Base-by-base conservation (phyloP, 208 protist species). In the Phytomonas francai region DNA sequence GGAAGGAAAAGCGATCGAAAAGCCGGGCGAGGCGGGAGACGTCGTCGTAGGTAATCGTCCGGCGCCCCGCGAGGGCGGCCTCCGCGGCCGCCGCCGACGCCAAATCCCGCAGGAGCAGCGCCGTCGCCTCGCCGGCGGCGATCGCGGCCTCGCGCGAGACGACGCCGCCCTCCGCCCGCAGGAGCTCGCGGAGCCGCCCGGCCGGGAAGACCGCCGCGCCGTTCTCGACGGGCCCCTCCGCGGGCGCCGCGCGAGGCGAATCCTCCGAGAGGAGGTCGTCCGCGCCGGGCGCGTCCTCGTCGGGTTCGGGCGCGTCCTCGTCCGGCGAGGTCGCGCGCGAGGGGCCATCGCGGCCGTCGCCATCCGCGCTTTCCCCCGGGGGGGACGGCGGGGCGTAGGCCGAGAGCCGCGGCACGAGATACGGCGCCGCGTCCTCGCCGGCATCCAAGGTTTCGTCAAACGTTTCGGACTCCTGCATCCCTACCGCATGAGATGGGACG, bases 1-100 rank as follows among this genome's bases (percentile, higher is more conserved):
- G 49, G 59, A 79, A 94, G 0, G 85, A 77, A 59, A 87, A 94
- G 19, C 86, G 83, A 58, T 94, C 89, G 65, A 81, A 78, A 64
- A 89, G 59, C 51, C 81, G 78, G 32, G 78, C 82, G 32, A 83
- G 77, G 34, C 74, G 76, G 0, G 84, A 78, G 0, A 94, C 51
- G 65, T 94, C 89, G 33, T 85, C 84, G 73, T 89, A 91, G 14
- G 68, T 84, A 0, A 94, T 59, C 12, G 81, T 90, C 63, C 79
- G 84, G 61, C 84, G 84, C 32, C 74, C 42, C 19, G 73, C 61
- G 12, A 84, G 85, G 22, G 61, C 67, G 16, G 89, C 80, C 68
- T 89, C 78, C 19, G 65, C 76, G 2, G 84, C 84, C 2, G 84
- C 84, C 27, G 71, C 70, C 3, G 64, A 36, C 7, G 80, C 74